Conservation (phyloP, 73 alveolate species). For the Chromera velia region DNA sequence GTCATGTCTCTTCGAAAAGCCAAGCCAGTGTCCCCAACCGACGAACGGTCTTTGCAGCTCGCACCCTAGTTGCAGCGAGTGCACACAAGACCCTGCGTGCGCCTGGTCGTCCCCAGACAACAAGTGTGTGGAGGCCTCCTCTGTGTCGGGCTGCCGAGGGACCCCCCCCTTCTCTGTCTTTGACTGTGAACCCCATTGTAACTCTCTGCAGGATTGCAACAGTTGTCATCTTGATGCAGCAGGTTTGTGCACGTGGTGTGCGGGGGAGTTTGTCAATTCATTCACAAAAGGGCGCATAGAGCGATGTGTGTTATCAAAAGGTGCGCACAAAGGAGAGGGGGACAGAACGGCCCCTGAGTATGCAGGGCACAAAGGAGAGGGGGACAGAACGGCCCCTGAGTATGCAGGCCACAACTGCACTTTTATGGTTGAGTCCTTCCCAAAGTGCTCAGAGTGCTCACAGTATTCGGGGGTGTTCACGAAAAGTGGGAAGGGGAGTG, state of each 20-base stretch:
- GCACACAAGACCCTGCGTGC: constrained; percentile 1
- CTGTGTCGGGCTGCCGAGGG: not conserved
- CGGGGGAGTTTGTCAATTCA: not conserved
- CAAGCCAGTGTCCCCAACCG: not conserved
- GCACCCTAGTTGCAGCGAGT: not conserved
- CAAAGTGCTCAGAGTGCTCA: not conserved
- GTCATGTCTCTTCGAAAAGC: not conserved
- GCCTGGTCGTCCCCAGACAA: not conserved
- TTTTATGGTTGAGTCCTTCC: not conserved
- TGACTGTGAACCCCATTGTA: constrained; percentile 4
- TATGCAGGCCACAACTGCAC: not conserved
- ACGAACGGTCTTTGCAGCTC: not conserved
- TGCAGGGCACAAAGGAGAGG: no score
- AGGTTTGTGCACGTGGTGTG: constrained; percentile 4
- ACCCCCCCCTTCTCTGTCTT: not conserved
- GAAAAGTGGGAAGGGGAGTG: no score
- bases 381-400: no score
- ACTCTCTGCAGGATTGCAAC: not conserved
- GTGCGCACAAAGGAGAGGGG: not conserved
- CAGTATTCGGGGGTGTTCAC: not conserved
- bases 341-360: not conserved
- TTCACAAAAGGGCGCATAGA: not conserved
- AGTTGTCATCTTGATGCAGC: not conserved
- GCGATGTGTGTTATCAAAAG: not conserved
- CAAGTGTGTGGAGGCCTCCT: not conserved